Evolutionary conservation across 495 filamentous ascomycete genomes (phyloP).

Genomic region (Clavariopsis aquatica): DNA sequence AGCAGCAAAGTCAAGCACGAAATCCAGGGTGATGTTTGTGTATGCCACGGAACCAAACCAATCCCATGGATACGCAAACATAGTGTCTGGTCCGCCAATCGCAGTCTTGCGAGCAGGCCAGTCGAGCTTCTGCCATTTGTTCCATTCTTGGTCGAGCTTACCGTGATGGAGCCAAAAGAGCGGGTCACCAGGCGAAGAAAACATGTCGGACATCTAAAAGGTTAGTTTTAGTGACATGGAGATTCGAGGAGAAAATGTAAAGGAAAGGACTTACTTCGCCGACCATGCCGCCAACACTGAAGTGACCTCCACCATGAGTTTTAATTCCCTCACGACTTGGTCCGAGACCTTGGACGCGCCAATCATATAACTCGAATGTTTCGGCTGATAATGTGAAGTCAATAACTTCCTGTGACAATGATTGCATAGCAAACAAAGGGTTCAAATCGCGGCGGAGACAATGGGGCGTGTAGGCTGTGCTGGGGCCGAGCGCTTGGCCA

Average conservation of each 20-base stretch:
- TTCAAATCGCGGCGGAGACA: conserved; percentile 67
- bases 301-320: conserved; percentile 67
- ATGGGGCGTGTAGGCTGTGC: conserved; percentile 56
- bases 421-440: conserved; percentile 46
- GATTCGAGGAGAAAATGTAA: too few relatives aligned
- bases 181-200: conserved; percentile 15
- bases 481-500: conserved; percentile 8
- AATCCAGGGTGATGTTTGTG: too few relatives aligned
- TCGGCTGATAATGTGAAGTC: conserved; percentile 41
- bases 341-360: conserved; percentile 48
- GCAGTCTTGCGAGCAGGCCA: too few relatives aligned
- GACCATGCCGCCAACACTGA: conserved; percentile 60
- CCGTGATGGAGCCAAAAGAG: conserved; percentile 22
- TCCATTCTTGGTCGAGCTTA: conserved; percentile 12
- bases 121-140: conserved; percentile 46
- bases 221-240: too few relatives aligned
- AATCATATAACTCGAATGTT: not conserved
- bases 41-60: too few relatives aligned
- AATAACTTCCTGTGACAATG: conserved; percentile 50
- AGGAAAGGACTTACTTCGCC: too few relatives aligned
- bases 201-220: conserved; percentile 61
- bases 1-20: too few relatives aligned
- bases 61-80: too few relatives aligned
- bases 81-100: too few relatives aligned
- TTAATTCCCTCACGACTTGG: too few relatives aligned